Evolutionary conservation across 2,329 filamentous ascomycete species (phyloP), one percentile per base, ranked within the genome.

Genomic region (Grosmannia clavigera): DNA sequence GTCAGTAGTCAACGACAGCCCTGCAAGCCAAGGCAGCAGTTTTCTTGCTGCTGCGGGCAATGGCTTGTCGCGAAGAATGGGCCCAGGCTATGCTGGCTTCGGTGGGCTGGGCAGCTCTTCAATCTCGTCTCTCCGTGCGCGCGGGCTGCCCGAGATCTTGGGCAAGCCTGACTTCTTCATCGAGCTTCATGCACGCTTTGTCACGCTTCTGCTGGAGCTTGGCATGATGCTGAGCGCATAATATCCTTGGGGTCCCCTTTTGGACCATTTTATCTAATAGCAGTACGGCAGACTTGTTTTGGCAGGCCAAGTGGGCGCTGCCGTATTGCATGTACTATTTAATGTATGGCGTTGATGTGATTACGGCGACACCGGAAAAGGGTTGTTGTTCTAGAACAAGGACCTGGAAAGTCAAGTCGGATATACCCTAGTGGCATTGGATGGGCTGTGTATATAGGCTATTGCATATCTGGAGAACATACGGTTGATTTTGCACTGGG

Each of bases 161-260:
- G 84, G 84, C 25, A 74, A 82, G 65, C 83, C 84, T 5, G 84
- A 87, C 67, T 84, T 87, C 66, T 87, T 87, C 65, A 81, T 87
- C 60, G 80, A 86, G 72, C 71, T 87, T 62, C 84, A 87, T 69
- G 74, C 77, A 48, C 77, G 78, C 63, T 87, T 87, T 67, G 84
- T 87, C 31, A 77, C 79, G 67, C 73, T 87, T 50, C 72, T 87
- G 58, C 74, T 84, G 19, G 81, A 86, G 68, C 74, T 84, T 33
- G 78, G 79, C 19, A 77, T 82, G 14, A 76, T 78, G 29, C 68
- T 83, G 52, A 80, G 75, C 62, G 76, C 78, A 11, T 82, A 22
- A 57, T 19, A 35, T 35, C 33, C 33, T 35, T 10, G 33, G 33
- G 33, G 33, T 6, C 2, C 5, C 33, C 33, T 5, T 35, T 10